Base-by-base conservation (phyloP, 2,329 filamentous ascomycete genomes). In the Fonsecaea monophora region DNA sequence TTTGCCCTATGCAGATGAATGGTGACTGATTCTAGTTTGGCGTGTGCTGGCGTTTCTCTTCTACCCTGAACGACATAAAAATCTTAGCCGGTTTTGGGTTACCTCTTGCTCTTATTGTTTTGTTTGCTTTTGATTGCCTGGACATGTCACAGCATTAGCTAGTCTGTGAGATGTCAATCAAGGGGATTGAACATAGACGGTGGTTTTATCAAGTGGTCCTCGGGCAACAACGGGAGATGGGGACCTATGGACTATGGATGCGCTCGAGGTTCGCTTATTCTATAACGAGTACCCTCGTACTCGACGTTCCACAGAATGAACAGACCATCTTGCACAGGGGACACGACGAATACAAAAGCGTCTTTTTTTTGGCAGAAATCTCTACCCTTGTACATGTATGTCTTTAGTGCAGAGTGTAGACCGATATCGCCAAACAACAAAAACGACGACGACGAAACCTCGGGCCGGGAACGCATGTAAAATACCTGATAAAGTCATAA, bases 21-120 rank as follows among this genome's bases (percentile, higher is more conserved):
- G 18, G 21, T 50, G 45, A 50, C 9, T 50, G 18, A 50, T 50
- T 25, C 18, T 25, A 50, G 45, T 21, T 50, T 50, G 45, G 45
- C 45, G 45, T 50, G 45, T 25, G 12, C 45, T 50, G 45, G 45
- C 45, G 45, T 50, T 50, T 21, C 18, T n/a, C 45, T 50, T 25
- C 45, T 50, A 21, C 45, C 45, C 45, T 50, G 45, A 50, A 50
- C 45, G 45, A 50, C 45, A 50, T 25, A 50, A 50, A 50, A 50
- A 25, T 25, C n/a, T 50, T 21, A 25, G 45, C 45, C 45, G 45
- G 45, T 50, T 50, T 50, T 50, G 7, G 18, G 9, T 50, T 25
- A 9, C 18, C 12, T 50, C 7, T 50, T 25, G 8, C n/a, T 45
- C 18, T 25, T 50, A 12, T 25, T 50, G 45, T 50, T 50, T 50